Conservation (phyloP, 495 filamentous ascomycete genomes). For the Symbiotaphrina buchneri region DNA sequence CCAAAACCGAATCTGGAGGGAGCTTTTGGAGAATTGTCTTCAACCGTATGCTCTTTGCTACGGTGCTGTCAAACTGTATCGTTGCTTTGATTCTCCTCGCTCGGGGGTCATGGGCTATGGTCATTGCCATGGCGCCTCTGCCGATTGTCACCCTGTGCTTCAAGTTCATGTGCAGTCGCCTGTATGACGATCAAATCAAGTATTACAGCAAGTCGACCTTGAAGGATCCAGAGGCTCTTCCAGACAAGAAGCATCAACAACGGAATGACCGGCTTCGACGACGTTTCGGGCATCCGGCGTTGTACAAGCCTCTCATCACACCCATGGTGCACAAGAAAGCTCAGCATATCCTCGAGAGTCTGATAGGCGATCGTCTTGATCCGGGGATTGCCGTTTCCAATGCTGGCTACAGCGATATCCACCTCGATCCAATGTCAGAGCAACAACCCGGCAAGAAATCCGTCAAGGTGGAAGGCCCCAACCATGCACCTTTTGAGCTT, state of each 20-base stretch:
- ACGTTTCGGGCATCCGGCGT: slow-evolving; percentile 76
- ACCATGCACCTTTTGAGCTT: slow-evolving; percentile 50
- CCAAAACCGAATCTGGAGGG: slow-evolving; percentile 91
- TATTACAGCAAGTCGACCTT: slow-evolving; percentile 44
- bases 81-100: slow-evolving; percentile 53
- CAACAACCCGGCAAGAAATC: slow-evolving; percentile 47
- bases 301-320: slow-evolving; percentile 72
- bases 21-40: slow-evolving; percentile 76
- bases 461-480: slow-evolving; percentile 5
- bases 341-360: slow-evolving; percentile 51
- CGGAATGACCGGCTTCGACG: slow-evolving; percentile 48
- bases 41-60: slow-evolving; percentile 76
- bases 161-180: slow-evolving; percentile 59
- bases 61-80: slow-evolving; percentile 56
- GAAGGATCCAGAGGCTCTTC: slow-evolving; percentile 28
- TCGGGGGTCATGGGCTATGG: slow-evolving; percentile 28
- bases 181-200: slow-evolving; percentile 54
- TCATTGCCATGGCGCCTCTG: slow-evolving; percentile 48
- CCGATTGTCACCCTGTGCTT: slow-evolving; percentile 64
- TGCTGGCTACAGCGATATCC: slow-evolving; percentile 34
- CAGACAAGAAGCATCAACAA: slow-evolving; percentile 8
- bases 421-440: slow-evolving; percentile 61
- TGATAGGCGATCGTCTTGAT: slow-evolving; percentile 64
- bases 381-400: slow-evolving; percentile 17
- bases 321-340: slow-evolving; percentile 93